phyloP scores from a whole-genome alignment of 176 grass and related monocot species.

The Thalia dealbata region DNA sequence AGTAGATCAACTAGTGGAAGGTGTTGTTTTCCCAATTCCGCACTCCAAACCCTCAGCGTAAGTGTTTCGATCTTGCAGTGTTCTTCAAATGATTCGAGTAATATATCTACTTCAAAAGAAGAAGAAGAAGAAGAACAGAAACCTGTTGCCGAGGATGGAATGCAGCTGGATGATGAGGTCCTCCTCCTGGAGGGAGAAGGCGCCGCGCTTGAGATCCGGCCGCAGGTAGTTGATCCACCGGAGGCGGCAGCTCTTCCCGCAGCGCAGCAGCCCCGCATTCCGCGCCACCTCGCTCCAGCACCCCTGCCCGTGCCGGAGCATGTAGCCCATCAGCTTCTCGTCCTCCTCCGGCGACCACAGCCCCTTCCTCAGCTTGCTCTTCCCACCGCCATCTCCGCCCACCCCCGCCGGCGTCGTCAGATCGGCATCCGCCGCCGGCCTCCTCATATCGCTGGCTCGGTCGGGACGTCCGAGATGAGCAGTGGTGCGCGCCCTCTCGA shows the following conservation, averaged over 20 bases:
- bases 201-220: constrained; percentile 91
- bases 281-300: constrained; percentile 93
- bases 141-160: constrained; percentile 94
- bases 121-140: too few relatives aligned
- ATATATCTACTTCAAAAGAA: too few relatives aligned
- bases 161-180: constrained; percentile 89
- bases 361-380: constrained; percentile 80
- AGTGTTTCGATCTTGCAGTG: too few relatives aligned
- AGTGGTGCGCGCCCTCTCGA: too few relatives aligned
- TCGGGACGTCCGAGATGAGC: too few relatives aligned
- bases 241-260: constrained; percentile 98
- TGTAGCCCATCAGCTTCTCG: constrained; percentile 78
- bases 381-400: not conserved
- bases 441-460: constrained; percentile 72
- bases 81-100: too few relatives aligned
- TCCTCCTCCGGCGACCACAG: constrained; percentile 99
- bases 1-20: too few relatives aligned
- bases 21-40: too few relatives aligned
- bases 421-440: constrained; percentile 37
- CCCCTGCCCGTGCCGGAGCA: constrained; percentile 80
- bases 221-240: constrained; percentile 99
- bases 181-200: constrained; percentile 94
- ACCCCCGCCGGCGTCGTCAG: not conserved
- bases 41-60: too few relatives aligned
- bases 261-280: constrained; percentile 85